Conservation (phyloP, 345 rosid genomes). For the Salix koriyanagi region DNA sequence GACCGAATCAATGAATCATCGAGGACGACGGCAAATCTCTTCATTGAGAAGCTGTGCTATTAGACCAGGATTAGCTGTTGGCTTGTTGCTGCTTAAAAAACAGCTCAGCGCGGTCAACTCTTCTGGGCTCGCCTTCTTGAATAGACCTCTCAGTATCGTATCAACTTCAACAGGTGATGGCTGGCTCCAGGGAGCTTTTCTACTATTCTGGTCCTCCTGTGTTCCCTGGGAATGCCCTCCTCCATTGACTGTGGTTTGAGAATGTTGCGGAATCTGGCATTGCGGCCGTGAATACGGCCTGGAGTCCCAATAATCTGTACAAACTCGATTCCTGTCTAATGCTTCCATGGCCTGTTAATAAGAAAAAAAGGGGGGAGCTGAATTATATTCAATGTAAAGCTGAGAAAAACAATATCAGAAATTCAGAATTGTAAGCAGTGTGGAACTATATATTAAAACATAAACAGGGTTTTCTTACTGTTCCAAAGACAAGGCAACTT, state of each 20-base stretch:
- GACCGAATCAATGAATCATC: constrained; percentile 33
- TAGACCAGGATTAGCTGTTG: constrained; percentile 31
- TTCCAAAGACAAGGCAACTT: not conserved
- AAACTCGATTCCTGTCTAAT: constrained; percentile 71
- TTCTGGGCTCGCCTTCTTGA: constrained; percentile 68
- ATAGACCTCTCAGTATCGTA: constrained; percentile 42
- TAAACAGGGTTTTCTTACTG: not conserved
- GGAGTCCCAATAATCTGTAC: constrained; percentile 91
- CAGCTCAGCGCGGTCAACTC: constrained; percentile 51
- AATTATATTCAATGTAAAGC: not conserved
- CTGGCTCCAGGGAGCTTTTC: constrained; percentile 19
- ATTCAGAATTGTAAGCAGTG: not conserved
- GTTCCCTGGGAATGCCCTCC: constrained; percentile 15
- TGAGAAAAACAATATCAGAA: not conserved
- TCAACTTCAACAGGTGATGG: constrained; percentile 33
- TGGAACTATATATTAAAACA: not conserved
- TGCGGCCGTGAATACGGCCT: constrained; percentile 86
- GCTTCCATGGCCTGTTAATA: constrained; percentile 78
- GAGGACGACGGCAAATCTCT: constrained; percentile 51
- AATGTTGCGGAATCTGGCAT: constrained; percentile 56
- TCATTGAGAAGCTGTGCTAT: constrained; percentile 47
- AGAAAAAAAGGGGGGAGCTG: not conserved
- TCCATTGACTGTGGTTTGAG: constrained; percentile 28
- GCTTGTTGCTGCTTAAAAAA: constrained; percentile 35
- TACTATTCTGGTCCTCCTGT: constrained; percentile 22